Conservation (phyloP, 805 yeast species). For the Saccharomycopsis javanensis region DNA sequence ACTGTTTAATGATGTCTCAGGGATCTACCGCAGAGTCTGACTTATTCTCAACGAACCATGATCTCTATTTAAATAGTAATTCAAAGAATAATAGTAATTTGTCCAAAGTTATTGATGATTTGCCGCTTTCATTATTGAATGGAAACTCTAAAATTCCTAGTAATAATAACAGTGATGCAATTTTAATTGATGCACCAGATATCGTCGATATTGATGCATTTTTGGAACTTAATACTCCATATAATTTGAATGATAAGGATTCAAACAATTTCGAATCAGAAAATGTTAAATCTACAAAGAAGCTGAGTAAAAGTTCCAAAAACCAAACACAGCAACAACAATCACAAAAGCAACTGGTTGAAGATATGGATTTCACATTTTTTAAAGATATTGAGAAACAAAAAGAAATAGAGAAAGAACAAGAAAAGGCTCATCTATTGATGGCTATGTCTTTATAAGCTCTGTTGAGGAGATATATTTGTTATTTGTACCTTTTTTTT, state of each 20-base stretch:
- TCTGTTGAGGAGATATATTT: not conserved
- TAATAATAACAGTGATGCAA: not conserved
- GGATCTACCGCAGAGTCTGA: not conserved
- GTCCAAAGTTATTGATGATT: not conserved
- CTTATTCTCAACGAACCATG: not conserved
- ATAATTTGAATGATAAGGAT: not conserved
- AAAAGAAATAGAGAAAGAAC: not conserved
- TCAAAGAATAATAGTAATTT: not conserved
- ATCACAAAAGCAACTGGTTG: not conserved
- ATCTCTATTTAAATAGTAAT: not conserved
- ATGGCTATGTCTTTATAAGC: not conserved
- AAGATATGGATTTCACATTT: constrained; percentile 12
- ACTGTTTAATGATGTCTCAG: not conserved
- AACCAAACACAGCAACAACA: not conserved
- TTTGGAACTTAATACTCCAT: not conserved
- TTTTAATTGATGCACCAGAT: not conserved
- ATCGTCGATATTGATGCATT: not conserved
- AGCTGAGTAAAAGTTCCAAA: not conserved
- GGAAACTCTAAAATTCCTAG: not conserved
- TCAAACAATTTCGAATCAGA: not conserved
- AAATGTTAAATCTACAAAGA: not conserved
- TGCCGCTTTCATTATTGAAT: not conserved
- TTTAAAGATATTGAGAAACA: constrained; percentile 8
- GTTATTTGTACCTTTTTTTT: no score
- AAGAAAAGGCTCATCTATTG: not conserved